Conservation (phyloP, 2,329 filamentous ascomycete genomes). For the Aspergillus japonicus region DNA sequence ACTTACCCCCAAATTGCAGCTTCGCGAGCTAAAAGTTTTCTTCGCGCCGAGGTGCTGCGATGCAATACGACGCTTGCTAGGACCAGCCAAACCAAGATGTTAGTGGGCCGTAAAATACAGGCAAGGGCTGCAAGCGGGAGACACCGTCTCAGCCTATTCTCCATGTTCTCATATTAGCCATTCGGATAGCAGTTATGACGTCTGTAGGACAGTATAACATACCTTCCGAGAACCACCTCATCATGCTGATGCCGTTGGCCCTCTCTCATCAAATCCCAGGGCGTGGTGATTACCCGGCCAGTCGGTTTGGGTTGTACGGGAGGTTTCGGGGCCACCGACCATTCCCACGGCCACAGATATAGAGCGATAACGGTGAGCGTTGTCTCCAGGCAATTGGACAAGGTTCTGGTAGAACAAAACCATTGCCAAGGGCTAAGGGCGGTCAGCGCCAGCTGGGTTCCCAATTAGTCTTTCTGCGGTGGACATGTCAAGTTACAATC, state of each 20-base stretch:
- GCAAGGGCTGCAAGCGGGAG: constrained; percentile 76
- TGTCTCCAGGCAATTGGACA: constrained; percentile 94
- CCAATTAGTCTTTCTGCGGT: constrained; percentile 18
- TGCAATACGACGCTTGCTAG: constrained; percentile 58
- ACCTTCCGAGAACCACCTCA: constrained; percentile 25
- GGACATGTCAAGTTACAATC: background rate
- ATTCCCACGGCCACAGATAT: constrained; percentile 82
- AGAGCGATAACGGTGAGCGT: constrained; percentile 78
- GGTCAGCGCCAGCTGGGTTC: constrained; percentile 64
- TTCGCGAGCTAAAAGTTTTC: constrained; percentile 61
- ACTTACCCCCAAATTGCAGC: constrained; percentile 58
- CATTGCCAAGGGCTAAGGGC: constrained; percentile 88
- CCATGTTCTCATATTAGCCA: constrained; percentile 10
- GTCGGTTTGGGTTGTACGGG: background rate
- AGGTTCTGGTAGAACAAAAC: constrained; percentile 89
- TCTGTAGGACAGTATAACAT: constrained; percentile 12
- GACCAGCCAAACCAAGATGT: constrained; percentile 77
- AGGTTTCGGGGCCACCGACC: constrained; percentile 48
- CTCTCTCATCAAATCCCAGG: background rate
- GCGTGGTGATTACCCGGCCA: background rate
- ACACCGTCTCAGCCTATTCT: constrained; percentile 57
- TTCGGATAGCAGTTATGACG: background rate
- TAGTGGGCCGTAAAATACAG: constrained; percentile 85
- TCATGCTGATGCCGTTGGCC: constrained; percentile 1
- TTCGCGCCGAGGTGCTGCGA: constrained; percentile 42